phyloP scores from a whole-genome alignment of 257 asterid genomes.

The Paraleonurus japonicus region DNA sequence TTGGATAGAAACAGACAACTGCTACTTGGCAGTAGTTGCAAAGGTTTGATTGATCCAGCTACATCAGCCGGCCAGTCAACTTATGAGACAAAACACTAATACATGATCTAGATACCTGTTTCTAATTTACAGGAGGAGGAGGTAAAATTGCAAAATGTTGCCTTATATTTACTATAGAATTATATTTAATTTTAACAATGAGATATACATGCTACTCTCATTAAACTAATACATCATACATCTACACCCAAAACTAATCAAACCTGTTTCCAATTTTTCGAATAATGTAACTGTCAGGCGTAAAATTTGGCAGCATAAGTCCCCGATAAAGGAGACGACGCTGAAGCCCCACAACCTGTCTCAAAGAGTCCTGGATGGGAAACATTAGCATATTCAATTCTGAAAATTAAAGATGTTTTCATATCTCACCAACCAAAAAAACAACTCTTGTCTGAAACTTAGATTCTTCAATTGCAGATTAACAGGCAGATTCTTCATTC shows the following conservation, averaged over 20 bases:
- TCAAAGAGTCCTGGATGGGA: constrained; percentile 23
- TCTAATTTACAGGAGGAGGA: constrained; percentile 5
- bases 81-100: not conserved
- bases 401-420: constrained; percentile 18
- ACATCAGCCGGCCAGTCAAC: not conserved
- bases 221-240: constrained; percentile 27
- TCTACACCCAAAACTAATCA: constrained; percentile 22
- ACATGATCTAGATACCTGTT: not conserved
- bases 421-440: constrained; percentile 28
- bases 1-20: not conserved
- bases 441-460: constrained; percentile 17
- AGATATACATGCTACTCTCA: constrained; percentile 32
- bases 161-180: constrained; percentile 16
- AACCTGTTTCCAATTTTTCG: constrained; percentile 15
- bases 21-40: not conserved
- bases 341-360: constrained; percentile 16
- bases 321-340: constrained; percentile 24
- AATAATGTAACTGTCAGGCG: constrained; percentile 28
- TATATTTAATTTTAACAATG: constrained; percentile 2
- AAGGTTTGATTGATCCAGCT: not conserved
- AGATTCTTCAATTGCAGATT: constrained; percentile 21
- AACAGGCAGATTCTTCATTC: constrained; percentile 44
- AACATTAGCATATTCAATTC: constrained; percentile 21
- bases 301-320: constrained; percentile 29
- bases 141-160: constrained; percentile 1